Evolutionary conservation across 768 basidiomycete genomes (phyloP).

Genomic region (Rossbeevera mucosa): DNA sequence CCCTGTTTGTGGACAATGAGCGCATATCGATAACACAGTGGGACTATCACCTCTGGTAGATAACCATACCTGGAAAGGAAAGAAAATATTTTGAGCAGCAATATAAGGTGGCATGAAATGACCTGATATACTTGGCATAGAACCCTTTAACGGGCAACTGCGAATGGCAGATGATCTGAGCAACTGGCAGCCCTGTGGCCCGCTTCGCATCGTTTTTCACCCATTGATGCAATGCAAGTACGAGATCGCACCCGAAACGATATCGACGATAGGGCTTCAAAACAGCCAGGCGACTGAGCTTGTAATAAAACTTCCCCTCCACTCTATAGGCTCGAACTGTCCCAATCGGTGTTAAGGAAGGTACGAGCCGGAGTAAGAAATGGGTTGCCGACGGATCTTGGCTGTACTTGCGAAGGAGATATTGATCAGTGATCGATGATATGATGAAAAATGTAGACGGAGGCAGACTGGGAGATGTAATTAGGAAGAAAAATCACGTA

Average conservation of each 20-base stretch:
- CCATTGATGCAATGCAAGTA: constrained; percentile 59
- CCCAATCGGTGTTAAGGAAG: constrained; percentile 60
- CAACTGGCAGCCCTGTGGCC: constrained; percentile 24
- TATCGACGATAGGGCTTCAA: constrained; percentile 59
- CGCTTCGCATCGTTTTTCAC: constrained; percentile 37
- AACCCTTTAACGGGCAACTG: constrained; percentile 67
- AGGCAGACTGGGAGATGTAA: constrained; percentile 7
- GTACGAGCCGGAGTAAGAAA: constrained; percentile 63
- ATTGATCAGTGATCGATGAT: constrained; percentile 7
- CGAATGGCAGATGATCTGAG: constrained; percentile 57
- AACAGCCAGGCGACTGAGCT: constrained; percentile 69
- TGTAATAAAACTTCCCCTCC: constrained; percentile 49
- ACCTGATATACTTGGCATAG: constrained; percentile 59
- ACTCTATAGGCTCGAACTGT: constrained; percentile 54
- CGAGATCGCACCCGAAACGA: constrained; percentile 64
- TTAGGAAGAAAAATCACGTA: constrained; percentile 31
- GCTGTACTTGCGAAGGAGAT: constrained; percentile 32
- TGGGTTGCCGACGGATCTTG: constrained; percentile 62
- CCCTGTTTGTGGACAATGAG: constrained; percentile 43
- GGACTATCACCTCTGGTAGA: constrained; percentile 50
- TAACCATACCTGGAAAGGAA: constrained; percentile 59
- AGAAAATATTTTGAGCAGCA: constrained; percentile 3
- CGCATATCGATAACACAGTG: constrained; percentile 19
- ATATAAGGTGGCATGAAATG: constrained; percentile 10
- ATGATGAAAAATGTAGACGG: constrained; percentile 4